Evolutionary conservation across 495 filamentous ascomycete species (phyloP).

Genomic region (Hapsidospora chrysogenum): DNA sequence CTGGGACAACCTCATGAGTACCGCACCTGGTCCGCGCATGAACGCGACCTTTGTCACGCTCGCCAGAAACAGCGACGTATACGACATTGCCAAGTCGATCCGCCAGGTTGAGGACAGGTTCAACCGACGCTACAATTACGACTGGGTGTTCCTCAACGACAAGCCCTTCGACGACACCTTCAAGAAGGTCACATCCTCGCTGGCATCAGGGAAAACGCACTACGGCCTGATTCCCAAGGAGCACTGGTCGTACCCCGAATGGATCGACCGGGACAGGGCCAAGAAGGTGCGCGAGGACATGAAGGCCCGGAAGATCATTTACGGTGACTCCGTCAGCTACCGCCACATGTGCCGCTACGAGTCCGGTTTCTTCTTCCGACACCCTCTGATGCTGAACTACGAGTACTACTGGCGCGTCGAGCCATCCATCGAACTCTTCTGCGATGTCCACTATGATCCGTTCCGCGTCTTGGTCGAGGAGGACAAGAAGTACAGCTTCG

Average conservation of each 20-base stretch:
- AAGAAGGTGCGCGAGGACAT: constrained; percentile 69
- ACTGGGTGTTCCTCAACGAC: constrained; percentile 98
- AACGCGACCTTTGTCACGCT: constrained; percentile 97
- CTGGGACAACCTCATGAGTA: constrained; percentile 32
- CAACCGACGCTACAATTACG: constrained; percentile 90
- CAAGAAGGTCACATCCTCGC: constrained; percentile 73
- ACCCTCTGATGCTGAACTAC: constrained; percentile 64
- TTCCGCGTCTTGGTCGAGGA: constrained; percentile 81
- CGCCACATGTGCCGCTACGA: constrained; percentile 92
- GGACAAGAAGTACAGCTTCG: constrained; percentile 82
- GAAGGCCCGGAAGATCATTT: constrained; percentile 74
- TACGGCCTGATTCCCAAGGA: constrained; percentile 75
- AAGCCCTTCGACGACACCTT: constrained; percentile 81
- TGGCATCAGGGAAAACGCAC: constrained; percentile 79
- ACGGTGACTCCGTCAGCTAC: constrained; percentile 84
- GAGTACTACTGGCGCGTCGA: constrained; percentile 92
- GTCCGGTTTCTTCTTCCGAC: constrained; percentile 86
- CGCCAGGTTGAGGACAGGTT: constrained; percentile 93
- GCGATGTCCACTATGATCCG: constrained; percentile 68
- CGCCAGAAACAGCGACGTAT: constrained; percentile 80
- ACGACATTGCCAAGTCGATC: constrained; percentile 92
- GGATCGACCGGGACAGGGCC: constrained; percentile 77
- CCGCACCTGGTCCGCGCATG: constrained; percentile 47
- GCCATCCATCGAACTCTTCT: constrained; percentile 75
- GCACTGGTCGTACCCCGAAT: constrained; percentile 80